phyloP scores from a whole-genome alignment of 768 basidiomycete genomes.

The Serendipita indica region DNA sequence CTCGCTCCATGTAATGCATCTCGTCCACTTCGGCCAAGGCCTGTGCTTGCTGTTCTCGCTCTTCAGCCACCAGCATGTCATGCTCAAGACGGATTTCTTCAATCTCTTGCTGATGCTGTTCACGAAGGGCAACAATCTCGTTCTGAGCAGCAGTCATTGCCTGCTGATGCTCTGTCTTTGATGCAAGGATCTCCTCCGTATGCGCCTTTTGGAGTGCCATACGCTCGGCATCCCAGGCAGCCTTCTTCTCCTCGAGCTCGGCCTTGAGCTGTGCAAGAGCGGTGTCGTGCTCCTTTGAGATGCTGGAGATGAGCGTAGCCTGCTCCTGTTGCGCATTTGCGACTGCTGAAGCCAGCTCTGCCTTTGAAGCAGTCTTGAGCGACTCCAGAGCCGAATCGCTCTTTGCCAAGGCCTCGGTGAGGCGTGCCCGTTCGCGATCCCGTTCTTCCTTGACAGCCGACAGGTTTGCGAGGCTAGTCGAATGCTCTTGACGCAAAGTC shows the following conservation, averaged over 20 bases:
- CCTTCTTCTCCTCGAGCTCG: slow-evolving; percentile 42
- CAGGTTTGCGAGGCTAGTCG: slow-evolving; percentile 10
- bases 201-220: slow-evolving; percentile 28
- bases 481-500: slow-evolving; percentile 13
- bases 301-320: neutral
- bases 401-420: neutral
- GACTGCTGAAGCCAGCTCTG: slow-evolving; percentile 27
- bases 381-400: slow-evolving; percentile 22
- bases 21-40: slow-evolving; percentile 36
- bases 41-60: slow-evolving; percentile 32
- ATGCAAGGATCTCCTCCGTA: slow-evolving; percentile 25
- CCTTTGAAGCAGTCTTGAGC: slow-evolving; percentile 31
- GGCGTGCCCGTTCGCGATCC: slow-evolving; percentile 2
- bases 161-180: slow-evolving; percentile 36
- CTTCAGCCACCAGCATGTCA: slow-evolving; percentile 28
- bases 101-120: slow-evolving; percentile 24
- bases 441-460: slow-evolving; percentile 4
- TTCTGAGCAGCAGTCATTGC: slow-evolving; percentile 30
- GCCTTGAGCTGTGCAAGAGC: slow-evolving; percentile 41
- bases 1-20: slow-evolving; percentile 35
- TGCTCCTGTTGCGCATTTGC: slow-evolving; percentile 22
- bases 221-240: slow-evolving; percentile 22
- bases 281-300: slow-evolving; percentile 28
- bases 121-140: slow-evolving; percentile 26
- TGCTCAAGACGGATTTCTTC: slow-evolving; percentile 25